Evolutionary conservation across 768 basidiomycete genomes (phyloP).

Genomic region (Leccinum rimulosum): DNA sequence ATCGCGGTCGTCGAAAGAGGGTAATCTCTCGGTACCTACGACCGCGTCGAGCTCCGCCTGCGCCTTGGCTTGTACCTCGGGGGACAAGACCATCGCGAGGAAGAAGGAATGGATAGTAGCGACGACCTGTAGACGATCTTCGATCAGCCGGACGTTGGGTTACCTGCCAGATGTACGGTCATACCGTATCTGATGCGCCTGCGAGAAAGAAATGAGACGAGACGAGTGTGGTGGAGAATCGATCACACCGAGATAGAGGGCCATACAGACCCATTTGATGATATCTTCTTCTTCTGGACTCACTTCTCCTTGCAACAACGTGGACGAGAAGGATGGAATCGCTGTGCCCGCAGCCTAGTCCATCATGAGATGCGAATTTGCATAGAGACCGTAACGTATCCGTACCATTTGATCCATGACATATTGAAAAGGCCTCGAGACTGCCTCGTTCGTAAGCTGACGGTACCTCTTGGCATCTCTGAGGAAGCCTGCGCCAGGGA

Average conservation of each 20-base stretch:
- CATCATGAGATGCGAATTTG: not conserved
- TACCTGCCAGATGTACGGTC: not conserved
- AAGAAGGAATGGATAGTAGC: constrained; percentile 22
- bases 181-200: not conserved
- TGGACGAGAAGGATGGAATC: constrained; percentile 18
- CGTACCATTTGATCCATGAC: constrained; percentile 48
- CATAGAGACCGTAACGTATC: not conserved
- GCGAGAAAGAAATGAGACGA: not conserved
- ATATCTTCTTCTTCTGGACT: constrained; percentile 17
- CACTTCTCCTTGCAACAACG: constrained; percentile 11
- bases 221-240: not conserved
- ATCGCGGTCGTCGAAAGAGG: constrained; percentile 18
- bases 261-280: constrained; percentile 19
- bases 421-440: constrained; percentile 43
- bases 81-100: constrained; percentile 24
- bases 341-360: constrained; percentile 18
- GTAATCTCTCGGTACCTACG: constrained; percentile 21
- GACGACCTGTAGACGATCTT: constrained; percentile 3
- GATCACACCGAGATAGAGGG: constrained; percentile 9
- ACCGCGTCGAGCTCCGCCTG: constrained; percentile 26
- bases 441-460: constrained; percentile 34
- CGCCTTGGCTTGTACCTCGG: constrained; percentile 24
- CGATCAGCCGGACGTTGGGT: not conserved
- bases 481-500: constrained; percentile 36
- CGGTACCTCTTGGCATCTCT: constrained; percentile 27